Evolutionary conservation across 106 monocot genomes (phyloP).

Genomic region (Cymbidium sinense): DNA sequence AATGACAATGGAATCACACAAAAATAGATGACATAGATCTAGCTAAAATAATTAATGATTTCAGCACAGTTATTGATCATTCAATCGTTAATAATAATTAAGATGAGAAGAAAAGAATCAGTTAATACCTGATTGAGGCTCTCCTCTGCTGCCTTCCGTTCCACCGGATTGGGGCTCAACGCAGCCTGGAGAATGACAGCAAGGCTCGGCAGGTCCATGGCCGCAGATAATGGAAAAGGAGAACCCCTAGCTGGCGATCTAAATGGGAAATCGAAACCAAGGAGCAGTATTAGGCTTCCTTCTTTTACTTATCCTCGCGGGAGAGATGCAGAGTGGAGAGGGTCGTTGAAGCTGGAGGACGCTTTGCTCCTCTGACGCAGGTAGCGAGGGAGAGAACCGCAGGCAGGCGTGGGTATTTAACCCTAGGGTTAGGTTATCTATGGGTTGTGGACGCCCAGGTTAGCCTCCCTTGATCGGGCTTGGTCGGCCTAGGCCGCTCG

Average conservation of each 20-base stretch:
- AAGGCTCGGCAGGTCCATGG: conserved; percentile 76
- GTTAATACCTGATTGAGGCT: conserved; percentile 72
- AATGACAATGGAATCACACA: background rate
- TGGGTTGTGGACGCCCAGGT: background rate
- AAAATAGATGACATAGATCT: background rate
- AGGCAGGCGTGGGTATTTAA: conserved; percentile 21
- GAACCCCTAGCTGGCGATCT: background rate
- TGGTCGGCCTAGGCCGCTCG: background rate
- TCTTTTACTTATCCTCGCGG: background rate
- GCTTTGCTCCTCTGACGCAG: background rate
- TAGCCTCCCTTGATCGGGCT: background rate
- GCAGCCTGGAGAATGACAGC: conserved; percentile 72
- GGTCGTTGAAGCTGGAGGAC: background rate
- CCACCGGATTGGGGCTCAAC: conserved; percentile 75
- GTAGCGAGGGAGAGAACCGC: conserved; percentile 2
- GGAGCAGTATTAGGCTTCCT: conserved; percentile 7
- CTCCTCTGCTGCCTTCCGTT: conserved; percentile 91
- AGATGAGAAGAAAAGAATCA: background rate
- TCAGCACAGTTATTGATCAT: background rate
- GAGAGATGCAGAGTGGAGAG: conserved; percentile 2
- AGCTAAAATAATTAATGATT: background rate
- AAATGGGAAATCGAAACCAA: background rate
- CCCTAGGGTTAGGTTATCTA: conserved; percentile 40
- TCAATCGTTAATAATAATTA: background rate
- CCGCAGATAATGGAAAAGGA: background rate